These are phyloP conservation scores for Sonneratia caseolaris DNA, from an alignment of 345 rosid species.

Conservation along the genomic window DNA sequence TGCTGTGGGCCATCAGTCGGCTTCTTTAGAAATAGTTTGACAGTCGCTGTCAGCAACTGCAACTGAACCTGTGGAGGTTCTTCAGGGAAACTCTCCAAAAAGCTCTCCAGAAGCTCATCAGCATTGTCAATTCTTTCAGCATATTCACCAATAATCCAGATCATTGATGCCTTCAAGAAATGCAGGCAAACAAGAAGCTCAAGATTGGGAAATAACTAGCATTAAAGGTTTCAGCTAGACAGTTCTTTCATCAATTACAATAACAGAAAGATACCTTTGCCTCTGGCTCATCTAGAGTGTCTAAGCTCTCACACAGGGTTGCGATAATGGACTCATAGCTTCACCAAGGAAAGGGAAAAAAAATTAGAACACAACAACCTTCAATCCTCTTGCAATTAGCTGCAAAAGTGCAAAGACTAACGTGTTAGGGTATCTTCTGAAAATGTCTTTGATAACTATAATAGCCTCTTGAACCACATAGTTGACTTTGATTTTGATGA, in stretches of 20 bases:
- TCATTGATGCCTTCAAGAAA: conserved; percentile 82
- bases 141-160: conserved; percentile 99
- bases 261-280: conserved; percentile 57
- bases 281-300: conserved; percentile 86
- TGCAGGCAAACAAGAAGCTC: background rate
- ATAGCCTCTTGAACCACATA: conserved; percentile 99
- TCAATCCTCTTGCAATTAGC: conserved; percentile 1
- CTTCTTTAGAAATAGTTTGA: conserved; percentile 91
- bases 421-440: conserved; percentile 99
- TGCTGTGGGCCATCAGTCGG: conserved; percentile 99
- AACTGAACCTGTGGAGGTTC: conserved; percentile 99
- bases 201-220: background rate
- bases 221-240: conserved; percentile 7
- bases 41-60: conserved; percentile 98
- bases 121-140: conserved; percentile 99
- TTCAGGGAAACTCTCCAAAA: conserved; percentile 97
- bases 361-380: conserved; percentile 5
- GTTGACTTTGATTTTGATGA: conserved; percentile 97
- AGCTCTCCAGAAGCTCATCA: conserved; percentile 98
- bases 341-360: conserved; percentile 12
- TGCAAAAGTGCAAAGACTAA: conserved; percentile 14
- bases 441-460: conserved; percentile 96
- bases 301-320: conserved; percentile 98
- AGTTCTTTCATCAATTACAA: background rate
- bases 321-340: conserved; percentile 97